Evolutionary conservation across 164 flowering plant species (phyloP).

Genomic region (Piper betle): DNA sequence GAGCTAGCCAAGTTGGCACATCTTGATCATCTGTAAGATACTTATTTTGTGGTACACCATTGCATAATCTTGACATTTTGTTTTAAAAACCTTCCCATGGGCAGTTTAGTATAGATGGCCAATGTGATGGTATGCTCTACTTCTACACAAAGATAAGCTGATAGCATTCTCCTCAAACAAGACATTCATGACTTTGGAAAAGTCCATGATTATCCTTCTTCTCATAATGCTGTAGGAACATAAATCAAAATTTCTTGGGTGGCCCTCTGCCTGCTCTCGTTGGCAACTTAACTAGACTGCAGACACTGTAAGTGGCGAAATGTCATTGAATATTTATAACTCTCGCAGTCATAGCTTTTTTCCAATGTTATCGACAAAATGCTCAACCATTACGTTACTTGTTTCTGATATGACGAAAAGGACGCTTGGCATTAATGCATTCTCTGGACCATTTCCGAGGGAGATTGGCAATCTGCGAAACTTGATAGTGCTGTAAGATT

Average conservation of each 20-base stretch:
- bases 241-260: conserved; percentile 49
- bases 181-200: not conserved
- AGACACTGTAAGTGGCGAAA: conserved; percentile 8
- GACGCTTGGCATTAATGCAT: conserved; percentile 24
- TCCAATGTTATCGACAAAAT: not conserved
- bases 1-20: not conserved
- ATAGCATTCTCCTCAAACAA: not conserved
- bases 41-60: not conserved
- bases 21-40: conserved; percentile 1
- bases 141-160: too few species aligned
- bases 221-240: conserved; percentile 22
- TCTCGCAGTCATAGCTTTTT: not conserved
- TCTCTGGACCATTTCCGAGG: conserved; percentile 27
- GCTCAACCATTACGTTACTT: not conserved
- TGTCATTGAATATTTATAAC: not conserved
- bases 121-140: too few species aligned
- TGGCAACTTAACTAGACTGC: conserved; percentile 11
- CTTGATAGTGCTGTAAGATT: conserved; percentile 25
- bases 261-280: conserved; percentile 52
- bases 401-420: conserved; percentile 7
- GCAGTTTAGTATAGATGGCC: too few species aligned
- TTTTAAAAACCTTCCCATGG: too few species aligned
- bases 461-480: conserved; percentile 46
- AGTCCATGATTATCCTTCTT: not conserved
- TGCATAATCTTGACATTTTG: not conserved